Base-by-base conservation (phyloP, 371 early-diverging fungal species). In the Mucor irregularis region DNA sequence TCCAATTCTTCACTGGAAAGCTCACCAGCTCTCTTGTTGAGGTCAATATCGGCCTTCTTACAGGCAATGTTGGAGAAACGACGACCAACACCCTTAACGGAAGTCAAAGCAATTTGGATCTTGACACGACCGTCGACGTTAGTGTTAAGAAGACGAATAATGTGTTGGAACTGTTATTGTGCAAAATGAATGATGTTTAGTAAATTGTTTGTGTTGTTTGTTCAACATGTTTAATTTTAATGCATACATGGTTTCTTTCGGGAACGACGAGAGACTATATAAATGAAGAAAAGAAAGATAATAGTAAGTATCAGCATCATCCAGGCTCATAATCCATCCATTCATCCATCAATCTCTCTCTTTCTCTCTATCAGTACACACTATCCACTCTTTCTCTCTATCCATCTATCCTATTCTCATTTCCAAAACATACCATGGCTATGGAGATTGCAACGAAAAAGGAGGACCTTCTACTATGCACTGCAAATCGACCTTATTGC, bases 141-240 rank as follows among this genome's bases (percentile, higher is more conserved):
- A 77, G 99, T 99, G 91, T 99, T 99, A 73, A 96, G 93, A 63
- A 99, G 89, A 96, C 99, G 99, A 70, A 98, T 84, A 84, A 99
- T 99, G 88, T 95, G 94, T 83, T 97, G 98, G 87, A 99, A 95
- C 71, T 62, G 37, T 81, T 98, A 97, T n/a, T n/a, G 50, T 96
- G 56, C 95, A 96, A 72, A 98, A 74, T 68, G 98, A 96, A 84
- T 25, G 22, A 24, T 21, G 24, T 42, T 24, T 22, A 17, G 42
- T 22, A 38, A 17, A 38, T 5, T 38, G 5, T 4, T 19, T 19
- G 10, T 33, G 37, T n/a, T 37, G 14, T 7, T 14, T 37, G 35
- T 49, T 14, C 16, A 25, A n/a, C 26, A 1, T 19, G 13, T 31
- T 26, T 26, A 28, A 19, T 93, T 81, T 14, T 56, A n/a, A n/a